Percentiles rank a stretch among this genome's conserved stretches.
Conservation (phyloP, 768 basidiomycete genomes). For the Amylocystis lapponica region DNA sequence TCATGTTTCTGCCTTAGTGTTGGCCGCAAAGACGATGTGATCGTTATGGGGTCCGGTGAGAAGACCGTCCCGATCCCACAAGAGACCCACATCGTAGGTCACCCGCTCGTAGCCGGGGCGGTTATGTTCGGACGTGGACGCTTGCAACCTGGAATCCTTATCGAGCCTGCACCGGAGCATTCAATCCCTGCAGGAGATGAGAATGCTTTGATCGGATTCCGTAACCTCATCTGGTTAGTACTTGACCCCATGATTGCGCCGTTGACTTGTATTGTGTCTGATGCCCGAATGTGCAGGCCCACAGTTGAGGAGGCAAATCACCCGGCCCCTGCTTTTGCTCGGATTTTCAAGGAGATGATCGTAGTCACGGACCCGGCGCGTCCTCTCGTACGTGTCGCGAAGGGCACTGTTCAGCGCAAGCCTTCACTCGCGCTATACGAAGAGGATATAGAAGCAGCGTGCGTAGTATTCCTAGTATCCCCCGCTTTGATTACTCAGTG, state of each 20-base stretch:
- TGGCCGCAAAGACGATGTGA: constrained; percentile 41
- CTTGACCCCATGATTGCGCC: not conserved
- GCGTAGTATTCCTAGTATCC: constrained; percentile 17
- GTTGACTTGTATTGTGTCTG: not conserved
- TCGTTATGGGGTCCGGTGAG: constrained; percentile 18
- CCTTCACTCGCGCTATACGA: constrained; percentile 27
- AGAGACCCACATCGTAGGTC: constrained; percentile 12
- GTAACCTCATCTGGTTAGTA: constrained; percentile 30
- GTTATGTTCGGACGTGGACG: constrained; percentile 38
- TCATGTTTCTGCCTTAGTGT: too few species aligned
- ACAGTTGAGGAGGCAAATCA: constrained; percentile 35
- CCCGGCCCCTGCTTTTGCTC: constrained; percentile 38
- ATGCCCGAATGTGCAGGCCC: constrained; percentile 4
- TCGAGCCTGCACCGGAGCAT: constrained; percentile 31
- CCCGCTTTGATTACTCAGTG: too few species aligned
- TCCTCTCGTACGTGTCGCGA: constrained; percentile 28
- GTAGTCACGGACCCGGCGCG: constrained; percentile 24
- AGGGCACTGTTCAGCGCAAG: constrained; percentile 26
- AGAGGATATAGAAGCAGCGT: constrained; percentile 35
- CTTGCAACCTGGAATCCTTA: constrained; percentile 33
- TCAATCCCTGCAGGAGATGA: constrained; percentile 27
- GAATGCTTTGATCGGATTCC: constrained; percentile 24
- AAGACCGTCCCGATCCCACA: constrained; percentile 20
- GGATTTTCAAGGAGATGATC: constrained; percentile 43
- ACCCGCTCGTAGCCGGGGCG: constrained; percentile 26